Percentiles rank a stretch among this genome's conserved stretches.
These are phyloP conservation scores for Hypoxylon sp. DNA, from an alignment of 2,329 filamentous ascomycete genomes.

Conservation along the genomic window DNA sequence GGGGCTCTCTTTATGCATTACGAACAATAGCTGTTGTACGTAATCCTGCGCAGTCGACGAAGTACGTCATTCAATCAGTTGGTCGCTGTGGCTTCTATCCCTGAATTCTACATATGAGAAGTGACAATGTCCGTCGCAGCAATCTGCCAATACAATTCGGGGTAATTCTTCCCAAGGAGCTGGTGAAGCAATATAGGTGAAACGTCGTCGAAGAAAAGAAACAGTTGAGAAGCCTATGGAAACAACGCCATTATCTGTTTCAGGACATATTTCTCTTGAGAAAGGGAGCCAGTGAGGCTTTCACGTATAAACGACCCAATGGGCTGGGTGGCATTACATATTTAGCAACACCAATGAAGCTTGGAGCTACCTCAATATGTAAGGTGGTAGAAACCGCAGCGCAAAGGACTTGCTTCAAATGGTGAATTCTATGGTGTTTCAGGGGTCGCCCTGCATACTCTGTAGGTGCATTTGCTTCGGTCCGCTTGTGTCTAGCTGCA, in stretches of 20 bases:
- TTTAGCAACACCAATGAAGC: conserved; percentile 11
- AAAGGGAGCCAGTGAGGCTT: conserved; percentile 2
- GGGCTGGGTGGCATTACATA: conserved; percentile 7
- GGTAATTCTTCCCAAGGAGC: not conserved
- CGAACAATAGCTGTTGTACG: conserved; percentile 6
- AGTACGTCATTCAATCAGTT: conserved; percentile 28
- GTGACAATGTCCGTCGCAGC: not conserved
- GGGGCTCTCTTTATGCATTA: conserved; percentile 29
- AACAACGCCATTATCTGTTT: not conserved
- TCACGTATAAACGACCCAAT: conserved; percentile 16
- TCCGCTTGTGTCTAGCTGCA: conserved; percentile 6
- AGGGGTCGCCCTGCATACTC: conserved; percentile 38
- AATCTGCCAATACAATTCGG: not conserved
- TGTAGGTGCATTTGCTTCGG: conserved; percentile 34
- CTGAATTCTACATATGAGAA: not conserved
- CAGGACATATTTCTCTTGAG: not conserved
- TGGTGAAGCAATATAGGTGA: conserved; percentile 21
- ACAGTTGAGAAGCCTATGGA: conserved; percentile 3
- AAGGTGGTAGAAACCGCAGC: conserved; percentile 3
- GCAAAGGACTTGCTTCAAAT: conserved; percentile 10
- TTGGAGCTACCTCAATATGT: not conserved
- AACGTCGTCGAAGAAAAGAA: conserved; percentile 19
- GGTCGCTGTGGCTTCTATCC: not conserved
- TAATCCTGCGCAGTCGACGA: conserved; percentile 7
- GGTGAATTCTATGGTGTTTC: conserved; percentile 32